phyloP scores from a whole-genome alignment of 73 alveolate genomes.

The Tetrahymena thermophila region DNA sequence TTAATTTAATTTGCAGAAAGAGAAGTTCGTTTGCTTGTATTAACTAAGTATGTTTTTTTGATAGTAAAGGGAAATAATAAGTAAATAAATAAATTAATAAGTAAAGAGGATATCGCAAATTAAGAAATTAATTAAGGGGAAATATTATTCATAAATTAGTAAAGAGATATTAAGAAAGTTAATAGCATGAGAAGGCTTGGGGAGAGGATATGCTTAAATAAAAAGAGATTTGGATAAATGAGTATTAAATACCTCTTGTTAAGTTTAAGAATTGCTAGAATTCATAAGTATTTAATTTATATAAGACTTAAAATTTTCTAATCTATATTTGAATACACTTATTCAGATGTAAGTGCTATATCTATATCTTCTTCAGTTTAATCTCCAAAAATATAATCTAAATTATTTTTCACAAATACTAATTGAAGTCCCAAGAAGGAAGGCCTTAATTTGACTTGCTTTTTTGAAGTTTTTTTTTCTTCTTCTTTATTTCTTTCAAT shows the following conservation, averaged over 20 bases:
- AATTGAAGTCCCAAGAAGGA: background rate
- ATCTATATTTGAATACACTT: background rate
- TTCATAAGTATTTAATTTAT: background rate
- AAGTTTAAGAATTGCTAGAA: background rate
- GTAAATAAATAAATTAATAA: no score
- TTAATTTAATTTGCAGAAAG: background rate
- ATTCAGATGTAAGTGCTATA: background rate
- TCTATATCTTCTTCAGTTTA: background rate
- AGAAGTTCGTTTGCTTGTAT: background rate
- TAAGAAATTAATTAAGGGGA: background rate
- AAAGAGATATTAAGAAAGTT: background rate
- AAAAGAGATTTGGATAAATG: background rate
- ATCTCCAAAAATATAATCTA: background rate
- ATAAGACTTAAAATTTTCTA: background rate
- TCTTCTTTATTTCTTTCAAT: background rate
- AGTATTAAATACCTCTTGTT: background rate
- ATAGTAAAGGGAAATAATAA: background rate
- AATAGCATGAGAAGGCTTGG: background rate
- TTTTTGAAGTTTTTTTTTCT: background rate
- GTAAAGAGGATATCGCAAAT: background rate
- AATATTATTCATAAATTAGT: background rate
- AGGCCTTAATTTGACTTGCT: slow-evolving; percentile 2
- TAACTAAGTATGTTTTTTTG: background rate
- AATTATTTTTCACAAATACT: background rate
- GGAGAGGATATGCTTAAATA: background rate